Evolutionary conservation across 129 eudicot genomes (phyloP).

Genomic region (Arctium minus): DNA sequence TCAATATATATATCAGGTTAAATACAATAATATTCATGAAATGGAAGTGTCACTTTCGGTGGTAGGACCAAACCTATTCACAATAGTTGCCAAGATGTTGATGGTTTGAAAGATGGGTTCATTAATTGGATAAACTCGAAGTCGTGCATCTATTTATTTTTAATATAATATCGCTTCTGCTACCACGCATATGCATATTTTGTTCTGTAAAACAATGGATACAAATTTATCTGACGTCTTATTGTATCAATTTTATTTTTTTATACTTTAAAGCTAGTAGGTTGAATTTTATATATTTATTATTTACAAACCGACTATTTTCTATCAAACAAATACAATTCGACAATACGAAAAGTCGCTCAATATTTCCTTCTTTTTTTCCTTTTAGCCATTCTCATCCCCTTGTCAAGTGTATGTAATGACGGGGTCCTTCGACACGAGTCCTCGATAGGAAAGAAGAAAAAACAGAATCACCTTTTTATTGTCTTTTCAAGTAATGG

Average conservation of each 20-base stretch:
- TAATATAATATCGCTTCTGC: neutral
- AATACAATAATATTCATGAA: neutral
- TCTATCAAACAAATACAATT: neutral
- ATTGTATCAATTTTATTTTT: neutral
- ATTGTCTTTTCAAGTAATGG: slow-evolving; percentile 3
- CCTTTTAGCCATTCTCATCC: slow-evolving; percentile 3
- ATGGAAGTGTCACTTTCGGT: neutral
- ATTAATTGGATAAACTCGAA: neutral
- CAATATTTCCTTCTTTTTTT: no score
- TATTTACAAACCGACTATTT: no score
- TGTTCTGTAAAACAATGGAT: neutral
- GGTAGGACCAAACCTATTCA: neutral
- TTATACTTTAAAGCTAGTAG: neutral
- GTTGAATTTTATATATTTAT: no score
- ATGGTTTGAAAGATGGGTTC: neutral
- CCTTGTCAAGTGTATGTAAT: neutral
- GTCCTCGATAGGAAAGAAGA: neutral
- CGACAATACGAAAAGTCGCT: neutral
- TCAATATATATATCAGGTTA: neutral
- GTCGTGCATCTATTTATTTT: neutral
- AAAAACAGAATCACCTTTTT: neutral
- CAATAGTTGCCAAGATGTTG: neutral
- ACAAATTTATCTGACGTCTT: neutral
- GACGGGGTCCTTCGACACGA: neutral
- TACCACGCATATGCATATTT: neutral